A percentile compares a stretch with the other conserved stretches of the same genome.
Conservation (phyloP, 306 rosid species). For the Quercus robur region DNA sequence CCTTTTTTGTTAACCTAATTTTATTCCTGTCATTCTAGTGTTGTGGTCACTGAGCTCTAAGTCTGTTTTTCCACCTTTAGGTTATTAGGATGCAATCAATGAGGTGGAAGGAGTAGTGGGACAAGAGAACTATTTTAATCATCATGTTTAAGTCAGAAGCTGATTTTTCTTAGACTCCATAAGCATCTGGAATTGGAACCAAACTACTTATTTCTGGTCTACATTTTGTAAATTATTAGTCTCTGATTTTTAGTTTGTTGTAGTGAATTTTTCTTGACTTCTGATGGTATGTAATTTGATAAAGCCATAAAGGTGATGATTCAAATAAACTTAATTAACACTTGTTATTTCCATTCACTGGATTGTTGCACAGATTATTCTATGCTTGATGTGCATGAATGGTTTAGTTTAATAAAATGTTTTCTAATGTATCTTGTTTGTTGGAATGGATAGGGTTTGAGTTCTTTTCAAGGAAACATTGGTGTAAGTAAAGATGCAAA, state of each 20-base stretch:
- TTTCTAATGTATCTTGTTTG: constrained; percentile 25
- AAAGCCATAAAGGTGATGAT: not conserved
- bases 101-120: too few relatives aligned
- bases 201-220: not conserved
- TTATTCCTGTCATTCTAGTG: not conserved
- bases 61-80: not conserved
- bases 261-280: not conserved
- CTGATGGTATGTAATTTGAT: not conserved
- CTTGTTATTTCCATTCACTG: not conserved
- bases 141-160: not conserved
- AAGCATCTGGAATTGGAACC: not conserved
- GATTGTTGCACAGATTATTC: not conserved
- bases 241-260: not conserved
- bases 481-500: constrained; percentile 20
- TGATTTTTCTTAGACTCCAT: not conserved
- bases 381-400: not conserved
- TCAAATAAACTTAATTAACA: too few relatives aligned
- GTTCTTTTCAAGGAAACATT: constrained; percentile 22
- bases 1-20: not conserved
- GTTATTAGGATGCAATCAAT: not conserved
- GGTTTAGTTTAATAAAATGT: constrained; percentile 9
- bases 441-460: constrained; percentile 42
- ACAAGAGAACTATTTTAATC: not conserved
- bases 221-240: not conserved
- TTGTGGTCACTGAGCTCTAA: not conserved